These are phyloP conservation scores for Dunaliella sp. DNA, from an alignment of 139 green algal species.

Conservation along the genomic window DNA sequence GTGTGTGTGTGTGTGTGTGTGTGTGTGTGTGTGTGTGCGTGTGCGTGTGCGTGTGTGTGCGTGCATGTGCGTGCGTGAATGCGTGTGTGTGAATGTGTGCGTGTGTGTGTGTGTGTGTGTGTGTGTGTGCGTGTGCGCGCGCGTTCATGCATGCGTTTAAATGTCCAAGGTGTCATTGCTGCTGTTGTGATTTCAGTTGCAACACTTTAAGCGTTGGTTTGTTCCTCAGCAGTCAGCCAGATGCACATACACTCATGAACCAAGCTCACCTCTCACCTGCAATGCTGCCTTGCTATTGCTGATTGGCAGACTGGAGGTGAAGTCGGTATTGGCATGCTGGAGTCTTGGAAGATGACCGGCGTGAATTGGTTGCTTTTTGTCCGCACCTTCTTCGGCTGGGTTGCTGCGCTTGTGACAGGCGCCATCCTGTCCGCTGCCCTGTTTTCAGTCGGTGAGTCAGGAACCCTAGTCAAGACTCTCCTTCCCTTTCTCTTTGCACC, in stretches of 20 bases:
- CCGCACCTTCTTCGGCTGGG: conserved; percentile 27
- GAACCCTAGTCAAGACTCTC: too few species aligned
- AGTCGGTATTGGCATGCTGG: conserved; percentile 26
- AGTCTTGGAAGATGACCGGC: conserved; percentile 16
- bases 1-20: not conserved
- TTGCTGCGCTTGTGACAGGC: conserved; percentile 22
- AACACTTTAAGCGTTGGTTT: not conserved
- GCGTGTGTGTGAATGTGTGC: not conserved
- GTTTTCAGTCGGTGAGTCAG: conserved; percentile 18
- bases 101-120: too few species aligned
- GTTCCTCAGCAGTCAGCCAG: too few species aligned
- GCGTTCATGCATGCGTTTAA: not conserved
- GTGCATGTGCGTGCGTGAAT: not conserved
- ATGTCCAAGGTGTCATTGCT: not conserved
- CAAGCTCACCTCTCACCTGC: too few species aligned
- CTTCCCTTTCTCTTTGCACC: too few species aligned
- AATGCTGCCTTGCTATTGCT: not conserved
- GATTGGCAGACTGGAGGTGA: conserved; percentile 17
- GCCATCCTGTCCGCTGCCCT: conserved; percentile 18
- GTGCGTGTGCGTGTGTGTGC: not conserved
- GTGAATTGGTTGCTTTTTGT: conserved; percentile 21
- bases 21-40: too few species aligned
- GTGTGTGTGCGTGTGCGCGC: too few species aligned
- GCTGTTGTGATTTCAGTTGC: not conserved
- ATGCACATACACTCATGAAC: too few species aligned